Conservation (phyloP, 2,329 filamentous ascomycete genomes). For the Onygenales sp. region DNA sequence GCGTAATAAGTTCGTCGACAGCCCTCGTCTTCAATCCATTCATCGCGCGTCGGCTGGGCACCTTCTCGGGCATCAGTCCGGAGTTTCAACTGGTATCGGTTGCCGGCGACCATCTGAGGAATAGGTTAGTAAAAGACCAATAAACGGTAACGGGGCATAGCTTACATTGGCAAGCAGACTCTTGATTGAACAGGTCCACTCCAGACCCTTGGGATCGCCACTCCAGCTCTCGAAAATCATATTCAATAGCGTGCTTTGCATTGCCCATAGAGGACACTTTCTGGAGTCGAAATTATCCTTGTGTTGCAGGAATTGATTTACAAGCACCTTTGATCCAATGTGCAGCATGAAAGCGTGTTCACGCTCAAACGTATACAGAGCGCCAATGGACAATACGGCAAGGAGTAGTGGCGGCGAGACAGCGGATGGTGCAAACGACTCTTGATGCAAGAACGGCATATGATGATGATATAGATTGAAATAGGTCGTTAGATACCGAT, state of each 20-base stretch:
- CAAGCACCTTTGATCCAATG: slow-evolving; percentile 92
- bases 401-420: slow-evolving; percentile 76
- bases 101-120: slow-evolving; percentile 78
- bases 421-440: slow-evolving; percentile 74
- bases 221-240: slow-evolving; percentile 99
- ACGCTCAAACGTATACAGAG: slow-evolving; percentile 92
- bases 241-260: slow-evolving; percentile 93
- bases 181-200: slow-evolving; percentile 99
- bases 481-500: slow-evolving; percentile 89
- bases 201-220: slow-evolving; percentile 89
- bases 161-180: slow-evolving; percentile 76
- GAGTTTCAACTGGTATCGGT: slow-evolving; percentile 90
- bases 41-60: slow-evolving; percentile 63
- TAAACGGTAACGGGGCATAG: slow-evolving; percentile 3
- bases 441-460: slow-evolving; percentile 85
- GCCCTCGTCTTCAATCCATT: slow-evolving; percentile 96
- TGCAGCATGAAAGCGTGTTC: slow-evolving; percentile 96
- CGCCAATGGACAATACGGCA: slow-evolving; percentile 87
- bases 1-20: slow-evolving; percentile 96
- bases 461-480: slow-evolving; percentile 97
- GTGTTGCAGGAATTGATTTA: slow-evolving; percentile 94
- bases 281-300: slow-evolving; percentile 98
- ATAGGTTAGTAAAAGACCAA: slow-evolving; percentile 14
- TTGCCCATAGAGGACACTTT: slow-evolving; percentile 95
- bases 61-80: slow-evolving; percentile 79